Percentiles rank a stretch among this genome's conserved stretches.
Evolutionary conservation across 768 basidiomycete genomes (phyloP).

Genomic region (Naganishia onofrii): DNA sequence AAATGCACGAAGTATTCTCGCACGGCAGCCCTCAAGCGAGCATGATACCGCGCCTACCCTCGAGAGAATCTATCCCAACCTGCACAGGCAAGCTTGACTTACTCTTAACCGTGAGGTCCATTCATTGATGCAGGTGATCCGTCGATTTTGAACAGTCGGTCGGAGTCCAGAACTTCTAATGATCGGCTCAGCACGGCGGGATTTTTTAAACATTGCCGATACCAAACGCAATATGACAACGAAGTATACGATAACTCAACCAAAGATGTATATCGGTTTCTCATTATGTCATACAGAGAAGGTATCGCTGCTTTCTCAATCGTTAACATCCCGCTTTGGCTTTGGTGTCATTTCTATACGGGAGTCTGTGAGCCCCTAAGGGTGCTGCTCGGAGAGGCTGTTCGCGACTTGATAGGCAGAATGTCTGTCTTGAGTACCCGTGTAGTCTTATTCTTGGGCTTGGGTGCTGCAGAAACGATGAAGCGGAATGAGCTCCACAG

Average conservation of each 20-base stretch:
- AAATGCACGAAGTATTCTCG: neutral
- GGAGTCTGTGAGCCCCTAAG: too few relatives aligned
- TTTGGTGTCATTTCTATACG: too few relatives aligned
- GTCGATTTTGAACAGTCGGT: neutral
- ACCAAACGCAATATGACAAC: neutral
- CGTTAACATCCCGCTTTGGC: too few relatives aligned
- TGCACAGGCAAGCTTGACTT: neutral
- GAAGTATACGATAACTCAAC: too few relatives aligned
- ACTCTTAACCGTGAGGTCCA: neutral
- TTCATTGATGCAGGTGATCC: neutral
- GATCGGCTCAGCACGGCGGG: neutral
- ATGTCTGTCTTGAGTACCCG: conserved; percentile 75
- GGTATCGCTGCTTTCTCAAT: too few relatives aligned
- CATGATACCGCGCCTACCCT: neutral
- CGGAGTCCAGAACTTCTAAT: conserved; percentile 4
- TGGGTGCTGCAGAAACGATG: conserved; percentile 64
- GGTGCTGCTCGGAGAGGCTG: too few relatives aligned
- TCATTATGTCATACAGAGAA: neutral
- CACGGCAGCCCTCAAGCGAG: neutral
- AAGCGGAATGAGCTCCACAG: conserved; percentile 19
- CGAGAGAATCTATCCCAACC: neutral
- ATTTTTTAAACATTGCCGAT: neutral
- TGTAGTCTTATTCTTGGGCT: conserved; percentile 81
- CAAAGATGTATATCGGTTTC: neutral
- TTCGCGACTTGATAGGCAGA: too few relatives aligned